Conservation (phyloP, 305 asterid genomes). For the Solanum hybrid region DNA sequence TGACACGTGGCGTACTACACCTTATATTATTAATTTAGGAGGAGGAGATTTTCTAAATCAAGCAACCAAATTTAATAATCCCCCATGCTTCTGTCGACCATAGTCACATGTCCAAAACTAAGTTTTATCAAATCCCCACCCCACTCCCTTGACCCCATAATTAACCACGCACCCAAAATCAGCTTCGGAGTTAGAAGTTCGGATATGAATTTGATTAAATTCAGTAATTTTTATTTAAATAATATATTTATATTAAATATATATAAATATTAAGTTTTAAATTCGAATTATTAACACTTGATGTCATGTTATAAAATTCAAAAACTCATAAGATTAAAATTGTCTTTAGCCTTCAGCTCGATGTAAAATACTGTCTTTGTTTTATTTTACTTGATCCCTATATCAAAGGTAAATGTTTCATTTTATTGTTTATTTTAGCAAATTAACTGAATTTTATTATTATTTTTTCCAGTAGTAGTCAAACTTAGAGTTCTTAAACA, state of each 20-base stretch:
- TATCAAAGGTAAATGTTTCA: not conserved
- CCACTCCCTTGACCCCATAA: not conserved
- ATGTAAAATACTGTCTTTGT: not conserved
- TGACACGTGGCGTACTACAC: conserved; percentile 40
- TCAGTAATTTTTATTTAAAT: no score
- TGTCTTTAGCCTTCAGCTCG: not conserved
- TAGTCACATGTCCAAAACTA: conserved; percentile 30
- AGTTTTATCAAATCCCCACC: not conserved
- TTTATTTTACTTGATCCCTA: not conserved
- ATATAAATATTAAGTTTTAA: no score
- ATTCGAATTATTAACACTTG: no score
- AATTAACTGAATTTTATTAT: not conserved
- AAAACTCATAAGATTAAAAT: no score
- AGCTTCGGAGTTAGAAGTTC: no score
- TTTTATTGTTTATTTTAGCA: not conserved
- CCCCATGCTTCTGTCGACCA: conserved; percentile 45
- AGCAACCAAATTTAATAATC: conserved; percentile 31
- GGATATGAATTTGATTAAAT: no score
- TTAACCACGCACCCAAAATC: not conserved
- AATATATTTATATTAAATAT: no score
- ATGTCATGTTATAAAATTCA: not conserved
- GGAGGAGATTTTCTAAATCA: conserved; percentile 23
- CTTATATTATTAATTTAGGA: conserved; percentile 24
- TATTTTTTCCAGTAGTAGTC: no score
- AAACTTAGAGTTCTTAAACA: not conserved